These are phyloP conservation scores for Jamesozyma lodderae DNA, from an alignment of 805 yeast genomes.

Conservation along the genomic window DNA sequence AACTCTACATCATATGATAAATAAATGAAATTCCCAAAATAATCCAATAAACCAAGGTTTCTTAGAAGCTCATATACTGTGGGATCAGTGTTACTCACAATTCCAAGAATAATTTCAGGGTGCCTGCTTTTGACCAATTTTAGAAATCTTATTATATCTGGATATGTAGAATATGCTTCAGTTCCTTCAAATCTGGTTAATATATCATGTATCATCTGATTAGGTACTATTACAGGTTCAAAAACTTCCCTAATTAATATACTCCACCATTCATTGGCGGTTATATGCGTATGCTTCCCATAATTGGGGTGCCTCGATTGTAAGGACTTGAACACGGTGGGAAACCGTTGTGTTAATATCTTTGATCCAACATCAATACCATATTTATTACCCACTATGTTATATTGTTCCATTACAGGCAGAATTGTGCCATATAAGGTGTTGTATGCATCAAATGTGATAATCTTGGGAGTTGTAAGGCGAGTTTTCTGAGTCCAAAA, in stretches of 20 bases:
- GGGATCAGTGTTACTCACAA: constrained; percentile 57
- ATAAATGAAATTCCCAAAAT: constrained; percentile 35
- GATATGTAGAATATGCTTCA: constrained; percentile 44
- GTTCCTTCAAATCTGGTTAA: constrained; percentile 40
- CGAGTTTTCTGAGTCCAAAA: constrained; percentile 8
- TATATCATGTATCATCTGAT: constrained; percentile 37
- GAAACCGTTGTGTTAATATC: constrained; percentile 23
- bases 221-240: constrained; percentile 27
- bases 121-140: constrained; percentile 22
- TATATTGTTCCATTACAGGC: constrained; percentile 48
- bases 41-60: constrained; percentile 37
- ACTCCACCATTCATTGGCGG: constrained; percentile 50
- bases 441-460: constrained; percentile 62
- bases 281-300: constrained; percentile 38
- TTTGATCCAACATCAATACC: constrained; percentile 32
- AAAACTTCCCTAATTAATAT: constrained; percentile 39
- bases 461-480: constrained; percentile 33
- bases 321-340: constrained; percentile 31
- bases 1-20: constrained; percentile 50
- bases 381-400: constrained; percentile 37
- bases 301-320: constrained; percentile 46
- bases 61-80: constrained; percentile 39
- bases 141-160: constrained; percentile 45
- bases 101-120: constrained; percentile 34
- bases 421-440: constrained; percentile 51